Base-by-base conservation (phyloP, 2,329 filamentous ascomycete species). In the Claviceps quebecensis region DNA sequence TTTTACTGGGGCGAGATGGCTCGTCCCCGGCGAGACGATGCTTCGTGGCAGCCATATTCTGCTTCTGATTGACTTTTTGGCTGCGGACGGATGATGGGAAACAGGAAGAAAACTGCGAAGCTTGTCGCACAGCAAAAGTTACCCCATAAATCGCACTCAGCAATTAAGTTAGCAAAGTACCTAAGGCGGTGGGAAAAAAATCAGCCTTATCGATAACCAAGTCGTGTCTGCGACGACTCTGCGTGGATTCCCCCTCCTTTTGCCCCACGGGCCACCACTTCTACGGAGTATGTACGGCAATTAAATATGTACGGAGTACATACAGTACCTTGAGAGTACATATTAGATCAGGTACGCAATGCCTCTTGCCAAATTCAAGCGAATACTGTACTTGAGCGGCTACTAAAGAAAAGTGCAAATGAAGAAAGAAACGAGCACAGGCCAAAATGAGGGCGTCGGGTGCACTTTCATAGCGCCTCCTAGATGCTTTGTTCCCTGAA, bases 41-140 rank as follows among this genome's bases (percentile, higher is more conserved):
- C 58, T 71, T 71, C 19, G 67, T 69, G 16, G 68, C 69, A 45
- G 68, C 67, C 69, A 71, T 71, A 50, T 14, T 19, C 39, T 6
- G 26, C 14, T n/a, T 37, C 37, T 48, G 39, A 13, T 26, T 11
- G 17, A 26, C 8, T 22, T n/a, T 2, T 23, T 29, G 38, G 23
- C 17, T 41, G 44, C 19, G 13, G 26, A 11, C 9, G 14, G 16
- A 16, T 14, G 6, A 17, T 16, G 22, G 7, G 36, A 39, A 13
- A 39, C 37, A 40, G 34, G 4, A 38, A 13, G 22, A 4, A 17
- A 36, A 5, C n/a, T 40, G 19, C 13, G 23, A 13, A n/a, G 11
- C 13, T 44, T 14, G 41, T 44, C 41, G n/a, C 19, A 16, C 23
- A 22, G 23, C 23, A 22, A 44, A 44, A 14, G 5, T 16, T 19